Conservation (phyloP, 768 basidiomycete genomes). For the Botryobasidium botryosum region DNA sequence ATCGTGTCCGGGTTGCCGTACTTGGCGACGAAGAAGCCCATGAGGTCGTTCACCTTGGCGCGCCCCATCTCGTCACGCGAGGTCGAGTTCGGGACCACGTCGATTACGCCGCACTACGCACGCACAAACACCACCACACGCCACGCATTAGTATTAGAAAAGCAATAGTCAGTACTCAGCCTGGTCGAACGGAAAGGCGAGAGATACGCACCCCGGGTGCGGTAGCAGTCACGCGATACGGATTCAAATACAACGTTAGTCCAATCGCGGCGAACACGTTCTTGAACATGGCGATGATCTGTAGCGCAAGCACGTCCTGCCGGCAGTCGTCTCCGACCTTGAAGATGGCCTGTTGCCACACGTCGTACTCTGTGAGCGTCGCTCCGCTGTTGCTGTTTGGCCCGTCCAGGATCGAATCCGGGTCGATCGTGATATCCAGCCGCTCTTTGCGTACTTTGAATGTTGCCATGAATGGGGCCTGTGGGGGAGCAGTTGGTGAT, state of each 20-base stretch:
- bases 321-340: constrained; percentile 99
- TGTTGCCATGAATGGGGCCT: constrained; percentile 99
- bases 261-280: constrained; percentile 81
- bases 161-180: neutral
- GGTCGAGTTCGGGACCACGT: constrained; percentile 94
- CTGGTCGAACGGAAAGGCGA: no score
- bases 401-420: constrained; percentile 52
- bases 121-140: no score
- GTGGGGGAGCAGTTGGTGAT: neutral
- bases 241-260: constrained; percentile 78
- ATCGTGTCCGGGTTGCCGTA: constrained; percentile 84
- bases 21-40: constrained; percentile 84
- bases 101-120: constrained; percentile 85
- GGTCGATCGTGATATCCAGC: constrained; percentile 45
- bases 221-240: constrained; percentile 75
- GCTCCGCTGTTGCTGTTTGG: constrained; percentile 24
- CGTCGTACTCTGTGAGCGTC: constrained; percentile 47
- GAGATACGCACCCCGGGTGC: neutral
- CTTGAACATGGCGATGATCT: constrained; percentile 99
- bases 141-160: neutral
- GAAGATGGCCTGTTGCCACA: constrained; percentile 98
- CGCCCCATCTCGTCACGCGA: constrained; percentile 99
- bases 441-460: constrained; percentile 93
- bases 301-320: constrained; percentile 93
- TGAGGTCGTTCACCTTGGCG: constrained; percentile 90